A percentile compares a stretch with the other conserved stretches of the same genome.
These are phyloP conservation scores for Lachnellula cervina DNA, from an alignment of 2,329 filamentous ascomycete species.

Conservation along the genomic window DNA sequence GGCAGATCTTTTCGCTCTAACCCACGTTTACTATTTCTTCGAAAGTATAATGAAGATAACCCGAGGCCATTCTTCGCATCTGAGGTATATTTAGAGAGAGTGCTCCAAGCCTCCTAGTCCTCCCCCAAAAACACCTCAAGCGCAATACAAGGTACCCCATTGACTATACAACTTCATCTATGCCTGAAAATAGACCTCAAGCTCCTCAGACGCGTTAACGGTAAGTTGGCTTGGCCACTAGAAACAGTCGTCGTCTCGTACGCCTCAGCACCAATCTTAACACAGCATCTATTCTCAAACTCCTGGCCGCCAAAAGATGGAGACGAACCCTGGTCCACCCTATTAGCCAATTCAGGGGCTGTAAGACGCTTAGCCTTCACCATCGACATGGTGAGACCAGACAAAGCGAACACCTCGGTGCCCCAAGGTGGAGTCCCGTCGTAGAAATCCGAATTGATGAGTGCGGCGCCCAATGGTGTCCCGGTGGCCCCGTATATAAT, in stretches of 20 bases:
- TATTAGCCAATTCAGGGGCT: constrained; percentile 36
- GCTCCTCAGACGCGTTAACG: constrained; percentile 42
- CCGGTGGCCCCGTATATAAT: constrained; percentile 16
- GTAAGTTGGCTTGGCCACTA: constrained; percentile 37
- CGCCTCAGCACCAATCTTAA: constrained; percentile 36
- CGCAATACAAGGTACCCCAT: too few relatives aligned
- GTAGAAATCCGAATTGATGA: constrained; percentile 28
- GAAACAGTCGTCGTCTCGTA: constrained; percentile 34
- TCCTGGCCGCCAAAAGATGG: constrained; percentile 43
- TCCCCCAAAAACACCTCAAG: too few relatives aligned
- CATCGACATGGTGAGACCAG: constrained; percentile 7
- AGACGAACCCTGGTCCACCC: constrained; percentile 41
- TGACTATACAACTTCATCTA: too few relatives aligned
- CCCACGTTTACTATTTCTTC: too few relatives aligned
- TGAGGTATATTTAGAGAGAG: too few relatives aligned
- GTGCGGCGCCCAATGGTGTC: constrained; percentile 14
- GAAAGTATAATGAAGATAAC: too few relatives aligned
- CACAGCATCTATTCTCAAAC: constrained; percentile 43
- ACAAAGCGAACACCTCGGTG: constrained; percentile 18
- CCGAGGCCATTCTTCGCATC: too few relatives aligned
- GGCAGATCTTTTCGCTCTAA: too few relatives aligned
- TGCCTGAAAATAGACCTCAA: constrained; percentile 40
- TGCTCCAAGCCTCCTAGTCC: too few relatives aligned
- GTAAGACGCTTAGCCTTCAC: constrained; percentile 29
- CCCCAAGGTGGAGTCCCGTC: constrained; percentile 16